phyloP scores from a whole-genome alignment of 257 asterid species.

The Rehmannia glutinosa region DNA sequence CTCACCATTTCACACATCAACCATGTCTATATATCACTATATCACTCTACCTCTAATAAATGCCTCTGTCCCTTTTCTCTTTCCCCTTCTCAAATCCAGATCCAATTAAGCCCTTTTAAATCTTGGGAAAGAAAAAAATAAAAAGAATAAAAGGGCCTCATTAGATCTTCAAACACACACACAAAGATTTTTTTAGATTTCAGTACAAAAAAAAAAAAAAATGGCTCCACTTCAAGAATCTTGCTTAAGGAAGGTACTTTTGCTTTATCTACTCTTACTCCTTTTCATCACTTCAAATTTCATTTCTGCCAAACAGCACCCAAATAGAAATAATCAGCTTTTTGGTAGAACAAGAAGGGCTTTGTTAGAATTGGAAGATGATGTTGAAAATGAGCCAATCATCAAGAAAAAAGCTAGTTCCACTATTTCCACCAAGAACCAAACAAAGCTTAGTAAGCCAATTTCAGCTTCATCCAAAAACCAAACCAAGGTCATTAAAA shows the following conservation, averaged over 20 bases:
- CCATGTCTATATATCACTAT: too few species aligned
- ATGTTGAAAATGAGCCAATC: conserved; percentile 31
- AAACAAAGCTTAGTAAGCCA: conserved; percentile 17
- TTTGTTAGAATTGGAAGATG: conserved; percentile 34
- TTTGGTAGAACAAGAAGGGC: conserved; percentile 28
- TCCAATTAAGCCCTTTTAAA: conserved; percentile 8
- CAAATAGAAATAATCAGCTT: neutral
- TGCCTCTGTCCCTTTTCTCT: conserved; percentile 14
- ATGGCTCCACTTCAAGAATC: conserved; percentile 57
- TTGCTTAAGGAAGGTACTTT: conserved; percentile 33
- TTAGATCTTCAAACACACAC: conserved; percentile 15
- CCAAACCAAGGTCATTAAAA: conserved; percentile 32
- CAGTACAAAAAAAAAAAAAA: neutral
- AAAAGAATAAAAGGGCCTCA: neutral
- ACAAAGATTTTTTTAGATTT: conserved; percentile 4
- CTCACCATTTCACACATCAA: neutral
- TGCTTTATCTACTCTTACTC: conserved; percentile 29
- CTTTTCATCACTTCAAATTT: conserved; percentile 40
- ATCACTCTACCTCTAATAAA: neutral
- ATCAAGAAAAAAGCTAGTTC: conserved; percentile 37
- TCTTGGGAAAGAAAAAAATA: too few species aligned
- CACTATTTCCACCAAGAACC: conserved; percentile 34
- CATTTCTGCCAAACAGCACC: conserved; percentile 31
- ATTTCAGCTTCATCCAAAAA: conserved; percentile 21
- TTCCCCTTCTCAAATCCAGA: conserved; percentile 19